Evolutionary conservation across 768 basidiomycete genomes (phyloP).

Genomic region (Lactifluus echinatus): DNA sequence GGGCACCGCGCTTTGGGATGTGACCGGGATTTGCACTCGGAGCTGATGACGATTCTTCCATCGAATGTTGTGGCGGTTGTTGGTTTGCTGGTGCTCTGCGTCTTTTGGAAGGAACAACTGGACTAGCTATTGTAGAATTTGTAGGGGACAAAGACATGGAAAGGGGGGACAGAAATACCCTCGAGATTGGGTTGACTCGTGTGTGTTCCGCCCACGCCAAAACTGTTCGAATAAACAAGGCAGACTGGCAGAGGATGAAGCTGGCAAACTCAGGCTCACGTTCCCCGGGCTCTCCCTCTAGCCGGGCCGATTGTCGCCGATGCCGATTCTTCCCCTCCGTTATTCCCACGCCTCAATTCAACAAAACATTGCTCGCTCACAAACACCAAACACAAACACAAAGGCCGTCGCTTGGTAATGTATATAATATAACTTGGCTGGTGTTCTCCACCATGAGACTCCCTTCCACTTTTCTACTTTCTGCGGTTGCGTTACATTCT

Average conservation of each 20-base stretch:
- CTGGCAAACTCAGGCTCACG: neutral
- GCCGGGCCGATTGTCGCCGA: neutral
- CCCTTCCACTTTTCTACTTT: neutral
- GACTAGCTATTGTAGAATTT: slow-evolving; percentile 46
- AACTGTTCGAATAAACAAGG: neutral
- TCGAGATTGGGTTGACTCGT: neutral
- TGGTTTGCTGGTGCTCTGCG: slow-evolving; percentile 35
- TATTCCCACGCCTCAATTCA: neutral
- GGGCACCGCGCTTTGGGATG: slow-evolving; percentile 83
- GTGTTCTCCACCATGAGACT: neutral
- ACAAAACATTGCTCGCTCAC: too few relatives aligned
- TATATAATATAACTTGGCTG: too few relatives aligned
- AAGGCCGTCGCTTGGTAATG: too few relatives aligned
- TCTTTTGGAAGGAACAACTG: slow-evolving; percentile 43
- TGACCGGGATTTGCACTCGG: slow-evolving; percentile 37
- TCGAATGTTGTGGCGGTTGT: slow-evolving; percentile 23
- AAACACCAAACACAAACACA: too few relatives aligned
- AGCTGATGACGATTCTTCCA: slow-evolving; percentile 22
- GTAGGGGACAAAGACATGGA: slow-evolving; percentile 62
- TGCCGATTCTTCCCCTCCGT: neutral
- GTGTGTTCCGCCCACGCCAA: neutral
- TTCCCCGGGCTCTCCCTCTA: neutral
- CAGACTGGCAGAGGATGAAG: slow-evolving; percentile 7
- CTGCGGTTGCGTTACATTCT: neutral
- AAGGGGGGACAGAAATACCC: slow-evolving; percentile 17